Evolutionary conservation across 2,329 filamentous ascomycete genomes (phyloP), one percentile per base, ranked within the genome.

Genomic region (Pseudophaeomoniella oleicola): DNA sequence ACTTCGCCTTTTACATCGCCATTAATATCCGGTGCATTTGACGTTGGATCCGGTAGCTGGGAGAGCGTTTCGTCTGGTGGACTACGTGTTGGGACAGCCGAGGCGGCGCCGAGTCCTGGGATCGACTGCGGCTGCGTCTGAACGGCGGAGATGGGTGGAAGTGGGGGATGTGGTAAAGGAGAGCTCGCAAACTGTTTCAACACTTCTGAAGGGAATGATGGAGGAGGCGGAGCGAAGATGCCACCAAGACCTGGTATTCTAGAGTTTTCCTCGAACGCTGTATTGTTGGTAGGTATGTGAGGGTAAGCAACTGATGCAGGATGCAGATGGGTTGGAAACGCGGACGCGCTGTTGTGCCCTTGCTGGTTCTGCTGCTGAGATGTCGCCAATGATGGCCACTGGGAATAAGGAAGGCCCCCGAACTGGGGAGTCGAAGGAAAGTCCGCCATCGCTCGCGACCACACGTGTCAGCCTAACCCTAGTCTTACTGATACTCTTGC

Each of bases 401-500:
- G 55, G 41, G 46, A 50, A 34, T 50, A 45, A 39, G 50, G 45
- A 6, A 27, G n/a, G 18, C 50, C 54, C 41, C 60, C 60, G 45
- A 62, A 66, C 12, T 60, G 51, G 29, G 63, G 59, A 32, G 57
- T 57, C 40, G 55, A 51, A 38, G 61, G 61, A 51, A 69, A 65
- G 40, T 64, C 58, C 35, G 64, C 62, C 66, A 69, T 69, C 35
- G n/a, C 22, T 27, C 22, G 9, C n/a, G n/a, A n/a, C 6, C 22
- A 27, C 22, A 9, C n/a, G n/a, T 27, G n/a, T 27, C 22, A 27
- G n/a, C 22, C 22, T 6, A n/a, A 27, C 6, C 9, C n/a, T 27
- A 27, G n/a, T n/a, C 22, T 27, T 27, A 27, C 22, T 27, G 9
- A 9, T 27, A n/a, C n/a, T n/a, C 22, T 27, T 27, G 6, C n/a